Conservation (phyloP, 805 yeast species). For the Candida alai region DNA sequence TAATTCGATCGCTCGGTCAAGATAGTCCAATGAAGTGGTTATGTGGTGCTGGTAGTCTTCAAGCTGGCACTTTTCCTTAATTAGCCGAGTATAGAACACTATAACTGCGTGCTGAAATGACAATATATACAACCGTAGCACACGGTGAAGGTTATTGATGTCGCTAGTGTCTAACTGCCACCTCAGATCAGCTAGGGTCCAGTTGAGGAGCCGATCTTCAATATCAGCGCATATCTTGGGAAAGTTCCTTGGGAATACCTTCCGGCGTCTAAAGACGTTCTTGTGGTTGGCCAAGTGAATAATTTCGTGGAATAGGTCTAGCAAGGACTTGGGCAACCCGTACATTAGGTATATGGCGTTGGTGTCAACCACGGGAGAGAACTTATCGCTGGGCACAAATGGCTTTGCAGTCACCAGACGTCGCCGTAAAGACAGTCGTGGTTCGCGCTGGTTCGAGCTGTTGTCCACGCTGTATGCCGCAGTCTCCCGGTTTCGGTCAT, state of each 20-base stretch:
- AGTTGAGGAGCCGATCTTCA: constrained; percentile 45
- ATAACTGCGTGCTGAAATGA: constrained; percentile 42
- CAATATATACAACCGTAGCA: constrained; percentile 18
- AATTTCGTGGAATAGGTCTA: constrained; percentile 44
- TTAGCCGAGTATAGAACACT: constrained; percentile 43
- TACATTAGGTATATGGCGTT: constrained; percentile 36
- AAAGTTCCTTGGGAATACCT: constrained; percentile 49
- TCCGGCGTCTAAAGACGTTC: constrained; percentile 37
- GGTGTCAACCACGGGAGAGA: constrained; percentile 14
- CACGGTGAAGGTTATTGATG: constrained; percentile 32
- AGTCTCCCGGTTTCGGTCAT: constrained; percentile 14
- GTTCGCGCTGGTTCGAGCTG: constrained; percentile 4
- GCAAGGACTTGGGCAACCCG: constrained; percentile 46
- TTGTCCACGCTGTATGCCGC: no score
- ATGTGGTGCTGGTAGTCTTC: constrained; percentile 33
- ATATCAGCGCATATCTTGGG: constrained; percentile 53
- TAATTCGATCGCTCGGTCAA: constrained; percentile 23
- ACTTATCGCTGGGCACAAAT: constrained; percentile 8
- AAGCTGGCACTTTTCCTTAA: constrained; percentile 37
- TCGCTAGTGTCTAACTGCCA: constrained; percentile 35
- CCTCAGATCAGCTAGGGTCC: constrained; percentile 33
- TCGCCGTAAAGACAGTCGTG: constrained; percentile 3
- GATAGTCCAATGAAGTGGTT: constrained; percentile 27
- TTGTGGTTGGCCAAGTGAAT: constrained; percentile 50
- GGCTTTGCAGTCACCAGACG: neutral